Base-by-base conservation (phyloP, 306 rosid species). In the Rosa multiflora region DNA sequence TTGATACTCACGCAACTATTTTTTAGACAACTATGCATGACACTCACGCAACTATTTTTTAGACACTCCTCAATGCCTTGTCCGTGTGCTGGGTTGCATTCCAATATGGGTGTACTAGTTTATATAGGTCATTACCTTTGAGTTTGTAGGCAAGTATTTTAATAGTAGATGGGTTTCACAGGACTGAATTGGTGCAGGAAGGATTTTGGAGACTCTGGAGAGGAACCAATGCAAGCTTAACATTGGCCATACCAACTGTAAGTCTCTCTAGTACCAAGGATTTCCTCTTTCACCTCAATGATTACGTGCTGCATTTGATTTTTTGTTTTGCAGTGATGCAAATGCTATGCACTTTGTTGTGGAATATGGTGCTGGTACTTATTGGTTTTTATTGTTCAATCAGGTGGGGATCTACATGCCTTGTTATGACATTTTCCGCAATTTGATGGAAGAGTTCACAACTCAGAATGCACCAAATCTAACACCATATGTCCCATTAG, bases 371-470 rank as follows among this genome's bases (percentile, higher is more conserved):
- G 79, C 85, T 85, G 32, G 87, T 80, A 75, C 53, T 71, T 48
- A 62, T 77, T 58, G 35, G 49, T 72, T 82, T 76, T 68, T 52
- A 4, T 18, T 70, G 82, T 64, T 23, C 76, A 77, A 76, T 63
- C 87, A 95, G 99, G 98, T 95, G 77, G 99, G 98, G 75, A 95
- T 95, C 78, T 95, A 95, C 85, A 85, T 95, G 98, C 99, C 99
- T 76, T 91, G 94, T 81, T 95, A 95, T 84, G 99, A 95, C 71
- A 74, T 93, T 73, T 91, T 95, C 79, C 97, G 93, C 83, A 89
- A 86, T 81, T 43, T 62, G 72, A 86, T 95, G 96, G 96, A 92
- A 85, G 93, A 90, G 49, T 86, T 85, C 78, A 83, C 93, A 0
- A 62, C 85, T 67, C 83, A 70, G 66, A 91, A 88, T 83, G 86